Evolutionary conservation across 2,329 filamentous ascomycete genomes (phyloP), one percentile per base, ranked within the genome.

Genomic region (Ophiognomonia clavigignenti-juglandacearum): DNA sequence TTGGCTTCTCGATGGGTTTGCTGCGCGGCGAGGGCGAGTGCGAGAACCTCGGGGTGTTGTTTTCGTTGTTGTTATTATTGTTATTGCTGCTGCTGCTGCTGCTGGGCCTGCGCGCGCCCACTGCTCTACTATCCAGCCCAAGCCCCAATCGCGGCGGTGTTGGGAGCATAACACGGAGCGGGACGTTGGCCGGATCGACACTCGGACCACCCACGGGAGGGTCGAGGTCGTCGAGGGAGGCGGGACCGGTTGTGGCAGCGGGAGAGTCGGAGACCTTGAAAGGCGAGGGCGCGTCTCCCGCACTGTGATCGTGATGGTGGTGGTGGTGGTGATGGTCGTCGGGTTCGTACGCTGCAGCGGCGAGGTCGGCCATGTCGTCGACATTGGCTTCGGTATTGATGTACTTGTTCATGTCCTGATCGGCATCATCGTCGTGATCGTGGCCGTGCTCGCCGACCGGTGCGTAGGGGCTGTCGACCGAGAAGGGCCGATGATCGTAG

Each of bases 1-100:
- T 72, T 0, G 80, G 81, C 56, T 84, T 84, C 4, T 72, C 67
- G 13, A 83, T 76, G 4, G 74, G 64, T 61, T 79, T 80, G 54
- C 68, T 64, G 20, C 77, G 72, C 7, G 63, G 57, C 1, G 56
- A 53, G 9, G 56, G 41, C 11, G 46, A 54, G 5, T 59, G 53
- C 23, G 61, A 34, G 24, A 26, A 6, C 6, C 24, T 10, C 24
- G 24, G 24, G 24, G 6, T 26, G n/a, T n/a, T n/a, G n/a, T n/a
- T n/a, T n/a, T n/a, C n/a, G n/a, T n/a, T n/a, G n/a, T n/a, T n/a
- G n/a, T n/a, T n/a, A n/a, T n/a, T n/a, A n/a, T n/a, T n/a, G n/a
- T n/a, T n/a, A n/a, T 23, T 16, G 27, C 42, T 45, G 6, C 24
- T 31, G 43, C 50, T 53, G 45, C 53, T 57, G 18, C 24, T 27